Conservation (phyloP, 176 grass and related monocot genomes). For the Phoenix roebelenii region DNA sequence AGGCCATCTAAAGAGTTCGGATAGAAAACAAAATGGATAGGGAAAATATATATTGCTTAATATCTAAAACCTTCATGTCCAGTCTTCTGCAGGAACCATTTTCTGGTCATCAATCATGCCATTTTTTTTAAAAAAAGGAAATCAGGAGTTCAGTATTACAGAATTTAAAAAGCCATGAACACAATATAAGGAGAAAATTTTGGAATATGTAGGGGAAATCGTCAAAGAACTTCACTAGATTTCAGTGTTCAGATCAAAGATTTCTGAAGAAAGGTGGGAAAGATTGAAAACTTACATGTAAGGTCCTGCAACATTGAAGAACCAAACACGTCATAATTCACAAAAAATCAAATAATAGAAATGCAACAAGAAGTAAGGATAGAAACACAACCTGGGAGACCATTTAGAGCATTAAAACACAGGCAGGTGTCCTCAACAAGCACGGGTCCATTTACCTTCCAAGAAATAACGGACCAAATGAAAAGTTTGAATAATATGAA, state of each 20-base stretch:
- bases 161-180: too few species aligned
- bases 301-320: constrained; percentile 51
- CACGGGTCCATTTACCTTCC: constrained; percentile 79
- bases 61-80: constrained; percentile 65
- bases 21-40: too few species aligned
- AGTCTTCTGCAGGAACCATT: constrained; percentile 91
- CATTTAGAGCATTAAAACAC: constrained; percentile 95
- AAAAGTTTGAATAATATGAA: neutral
- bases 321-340: neutral
- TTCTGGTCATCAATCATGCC: constrained; percentile 45
- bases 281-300: constrained; percentile 78
- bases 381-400: constrained; percentile 65
- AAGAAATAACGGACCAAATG: constrained; percentile 11
- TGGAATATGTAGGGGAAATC: too few species aligned
- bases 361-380: constrained; percentile 4
- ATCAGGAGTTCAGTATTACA: constrained; percentile 2
- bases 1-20: too few species aligned
- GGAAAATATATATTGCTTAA: too few species aligned
- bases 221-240: too few species aligned
- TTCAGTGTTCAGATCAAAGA: neutral
- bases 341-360: constrained; percentile 16
- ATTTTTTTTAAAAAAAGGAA: constrained; percentile 16
- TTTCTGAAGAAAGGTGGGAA: neutral
- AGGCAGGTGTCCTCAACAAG: constrained; percentile 95
- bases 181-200: too few species aligned